These are phyloP conservation scores for Diaporthe nobilis DNA, from an alignment of 2,329 filamentous ascomycete genomes.

Conservation along the genomic window DNA sequence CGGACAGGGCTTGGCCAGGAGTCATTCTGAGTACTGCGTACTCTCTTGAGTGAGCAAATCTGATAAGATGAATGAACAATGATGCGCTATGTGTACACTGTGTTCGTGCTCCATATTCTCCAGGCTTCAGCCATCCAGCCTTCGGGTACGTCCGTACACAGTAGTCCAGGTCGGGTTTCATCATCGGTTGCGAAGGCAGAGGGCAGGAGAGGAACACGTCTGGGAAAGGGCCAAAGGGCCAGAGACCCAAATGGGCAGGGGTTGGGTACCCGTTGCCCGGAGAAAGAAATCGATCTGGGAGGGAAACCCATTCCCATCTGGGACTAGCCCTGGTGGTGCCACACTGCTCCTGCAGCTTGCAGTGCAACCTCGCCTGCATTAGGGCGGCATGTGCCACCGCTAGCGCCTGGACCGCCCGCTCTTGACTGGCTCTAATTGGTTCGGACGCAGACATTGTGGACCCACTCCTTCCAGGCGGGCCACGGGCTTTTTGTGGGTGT, in stretches of 20 bases:
- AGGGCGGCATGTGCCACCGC: conserved; percentile 33
- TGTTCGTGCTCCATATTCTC: not conserved
- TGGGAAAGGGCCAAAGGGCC: conserved; percentile 19
- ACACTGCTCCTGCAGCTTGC: conserved; percentile 17
- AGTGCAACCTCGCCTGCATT: conserved; percentile 21
- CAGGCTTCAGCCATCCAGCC: not conserved
- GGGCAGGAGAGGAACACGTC: not conserved
- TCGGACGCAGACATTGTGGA: not conserved
- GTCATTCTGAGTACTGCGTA: not conserved
- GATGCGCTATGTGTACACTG: not conserved
- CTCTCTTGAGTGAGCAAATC: not conserved
- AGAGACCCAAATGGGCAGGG: not conserved
- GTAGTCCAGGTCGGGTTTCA: conserved; percentile 9
- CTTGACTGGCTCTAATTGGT: not conserved
- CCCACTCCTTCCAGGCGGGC: conserved; percentile 22
- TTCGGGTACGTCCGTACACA: not conserved
- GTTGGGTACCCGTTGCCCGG: not conserved
- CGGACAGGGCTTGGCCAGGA: not conserved
- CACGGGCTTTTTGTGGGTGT: conserved; percentile 32
- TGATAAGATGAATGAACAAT: no score
- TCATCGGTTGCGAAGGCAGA: not conserved
- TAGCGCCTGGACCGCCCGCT: not conserved
- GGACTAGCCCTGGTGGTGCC: not conserved
- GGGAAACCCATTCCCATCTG: not conserved
- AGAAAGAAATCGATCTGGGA: conserved; percentile 22